Conservation (phyloP, 179 eudicot species). For the Monotropa hypopitys region DNA sequence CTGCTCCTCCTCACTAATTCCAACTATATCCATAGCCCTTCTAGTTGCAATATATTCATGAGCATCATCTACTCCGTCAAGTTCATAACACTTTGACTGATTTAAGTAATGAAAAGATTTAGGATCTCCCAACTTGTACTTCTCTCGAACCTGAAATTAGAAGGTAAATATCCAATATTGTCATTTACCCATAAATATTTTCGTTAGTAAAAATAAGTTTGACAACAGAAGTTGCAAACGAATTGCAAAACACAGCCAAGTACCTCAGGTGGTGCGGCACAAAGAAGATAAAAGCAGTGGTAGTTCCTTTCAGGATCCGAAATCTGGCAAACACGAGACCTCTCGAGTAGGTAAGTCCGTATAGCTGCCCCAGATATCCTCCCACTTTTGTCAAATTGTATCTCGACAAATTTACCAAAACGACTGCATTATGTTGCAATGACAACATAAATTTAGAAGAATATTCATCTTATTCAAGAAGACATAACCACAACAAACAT, state of each 20-base stretch:
- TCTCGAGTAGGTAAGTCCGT: constrained; percentile 91
- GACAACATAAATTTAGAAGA: constrained; percentile 13
- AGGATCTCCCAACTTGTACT: constrained; percentile 71
- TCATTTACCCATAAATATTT: too few relatives aligned
- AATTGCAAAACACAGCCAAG: too few relatives aligned
- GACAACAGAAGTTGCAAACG: too few relatives aligned
- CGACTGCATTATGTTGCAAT: constrained; percentile 46
- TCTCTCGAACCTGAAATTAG: too few relatives aligned
- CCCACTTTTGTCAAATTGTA: constrained; percentile 87
- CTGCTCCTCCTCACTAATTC: constrained; percentile 78
- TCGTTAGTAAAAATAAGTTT: too few relatives aligned
- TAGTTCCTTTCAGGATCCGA: constrained; percentile 96
- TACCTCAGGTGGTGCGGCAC: constrained; percentile 96
- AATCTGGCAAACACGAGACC: constrained; percentile 95
- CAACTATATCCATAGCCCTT: constrained; percentile 96
- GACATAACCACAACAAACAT: not conserved
- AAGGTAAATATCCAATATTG: too few relatives aligned
- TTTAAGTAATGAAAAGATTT: constrained; percentile 74
- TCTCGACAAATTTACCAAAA: constrained; percentile 96
- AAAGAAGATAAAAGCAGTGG: constrained; percentile 94
- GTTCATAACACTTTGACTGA: constrained; percentile 75
- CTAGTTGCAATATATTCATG: constrained; percentile 84
- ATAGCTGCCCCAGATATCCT: constrained; percentile 98
- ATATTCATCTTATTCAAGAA: constrained; percentile 14
- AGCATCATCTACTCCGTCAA: constrained; percentile 73